These are phyloP conservation scores for Jatropha podagrica DNA, from an alignment of 441 rosid species.

Conservation along the genomic window DNA sequence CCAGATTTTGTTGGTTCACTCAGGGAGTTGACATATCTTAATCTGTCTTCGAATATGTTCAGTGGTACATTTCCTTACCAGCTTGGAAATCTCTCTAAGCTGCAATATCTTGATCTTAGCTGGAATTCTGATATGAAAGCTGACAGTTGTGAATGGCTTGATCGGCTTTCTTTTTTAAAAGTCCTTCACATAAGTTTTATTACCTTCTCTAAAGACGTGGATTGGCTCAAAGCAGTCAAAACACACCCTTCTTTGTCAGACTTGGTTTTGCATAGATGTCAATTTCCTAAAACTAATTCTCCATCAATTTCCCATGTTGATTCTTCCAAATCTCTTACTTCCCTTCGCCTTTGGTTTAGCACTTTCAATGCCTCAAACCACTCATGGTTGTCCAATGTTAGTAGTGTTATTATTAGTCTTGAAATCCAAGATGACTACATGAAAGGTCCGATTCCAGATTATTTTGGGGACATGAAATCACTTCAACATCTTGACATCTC, in stretches of 20 bases:
- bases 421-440: not conserved
- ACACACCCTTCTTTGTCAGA: constrained; percentile 12
- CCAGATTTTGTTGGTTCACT: constrained; percentile 21
- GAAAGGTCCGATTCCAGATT: constrained; percentile 19
- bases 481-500: constrained; percentile 14
- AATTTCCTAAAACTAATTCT: constrained; percentile 15
- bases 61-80: constrained; percentile 15
- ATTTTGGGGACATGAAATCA: constrained; percentile 8
- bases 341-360: constrained; percentile 2
- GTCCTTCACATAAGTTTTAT: not conserved
- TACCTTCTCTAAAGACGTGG: not conserved
- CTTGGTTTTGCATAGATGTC: not conserved
- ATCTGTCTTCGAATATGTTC: not conserved
- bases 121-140: not conserved
- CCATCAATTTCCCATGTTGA: constrained; percentile 7
- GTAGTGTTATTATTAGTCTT: constrained; percentile 10
- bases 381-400: constrained; percentile 15
- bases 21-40: constrained; percentile 3
- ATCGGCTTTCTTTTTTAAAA: constrained; percentile 14
- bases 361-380: not conserved
- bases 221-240: constrained; percentile 16
- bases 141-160: constrained; percentile 21
- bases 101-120: constrained; percentile 11
- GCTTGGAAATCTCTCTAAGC: constrained; percentile 20
- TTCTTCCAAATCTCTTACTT: constrained; percentile 18